Evolutionary conservation across 208 protist species (phyloP), one percentile per base, ranked within the genome.

Genomic region (Tritrichomonas foetus): DNA sequence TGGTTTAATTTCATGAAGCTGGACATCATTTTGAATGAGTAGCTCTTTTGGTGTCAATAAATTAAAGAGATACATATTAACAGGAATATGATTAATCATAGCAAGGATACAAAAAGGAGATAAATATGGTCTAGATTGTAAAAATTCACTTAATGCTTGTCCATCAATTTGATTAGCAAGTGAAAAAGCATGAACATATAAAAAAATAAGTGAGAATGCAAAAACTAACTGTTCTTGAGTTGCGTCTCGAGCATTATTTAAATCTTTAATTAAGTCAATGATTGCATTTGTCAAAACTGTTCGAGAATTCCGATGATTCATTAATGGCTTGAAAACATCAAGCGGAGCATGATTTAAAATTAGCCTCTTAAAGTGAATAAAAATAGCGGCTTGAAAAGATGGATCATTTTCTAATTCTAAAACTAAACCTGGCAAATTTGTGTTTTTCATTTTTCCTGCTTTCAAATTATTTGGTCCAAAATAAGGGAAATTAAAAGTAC

Each of bases 181-280:
- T n/a, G 78, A n/a, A 39, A 89, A 89, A 0, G 78, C 41, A 49
- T 89, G 33, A 39, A 89, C 30, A 49, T 89, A 89, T 53, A 89
- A 36, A 39, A 89, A 89, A 16, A 89, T 57, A 1, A 9, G 22
- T 39, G 78, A 89, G 39, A 89, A 89, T 20, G 78, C 78, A 36
- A 89, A 89, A 57, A 89, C n/a, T 39, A 89, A 36, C 36, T 89
- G n/a, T 57, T 89, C 78, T 39, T 89, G 78, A 36, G 25, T 53
- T 53, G 78, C 78, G 47, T 57, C 39, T 89, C 47, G 25, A 33
- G 0, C 44, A 41, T 89, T n/a, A 39, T 89, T 89, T 57, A 89
- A 57, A 36, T 44, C 30, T 39, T 57, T 30, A 0, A 89, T 20
- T 16, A 89, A 0, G n/a, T 89, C 78, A 61, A 89, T 53, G 47